Evolutionary conservation across 768 basidiomycete genomes (phyloP), one percentile per base, ranked within the genome.

Genomic region (Pleurotus tuoliensis): DNA sequence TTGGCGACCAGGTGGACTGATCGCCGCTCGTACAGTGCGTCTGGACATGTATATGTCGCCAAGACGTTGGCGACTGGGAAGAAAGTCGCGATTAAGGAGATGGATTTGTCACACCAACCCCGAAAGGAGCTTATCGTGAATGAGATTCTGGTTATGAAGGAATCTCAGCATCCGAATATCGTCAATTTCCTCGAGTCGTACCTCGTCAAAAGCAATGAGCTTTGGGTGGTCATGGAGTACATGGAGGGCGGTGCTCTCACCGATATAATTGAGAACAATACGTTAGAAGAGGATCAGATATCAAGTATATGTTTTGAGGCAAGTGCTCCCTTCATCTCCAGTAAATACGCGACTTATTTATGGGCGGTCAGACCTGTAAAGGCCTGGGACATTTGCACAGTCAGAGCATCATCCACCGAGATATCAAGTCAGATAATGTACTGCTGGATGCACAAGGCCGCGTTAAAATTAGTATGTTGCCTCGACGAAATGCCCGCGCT

Each of bases 141-240:
- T 64, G 94, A 98, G 72, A 98, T 97, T 63, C 77, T 98, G 59
- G 97, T 99, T 63, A 98, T 99, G 96, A 96, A 94, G 70, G 97
- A 95, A 71, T 94, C 92, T 24, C 92, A 94, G 60, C 94, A 97
- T 69, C 92, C 94, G 27, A 98, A 97, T 66, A 95, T 98, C 57
- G 94, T 98, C 76, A 96, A 96, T 73, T 98, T 92, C 73, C 73
- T 96, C 41, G 91, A 96, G 5, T 84, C 91, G 20, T 97, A 94
- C 71, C 82, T 98, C 44, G 84, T 97, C 53, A 90, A 89, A 73
- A 87, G 78, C 68, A 88, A 81, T 52, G 94, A 96, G 67, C 82
- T 97, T 20, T 98, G 94, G 94, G 94, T 97, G 44, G 94, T 96
- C 57, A 98, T 96, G 94, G 94, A 98, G 74, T 96, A 92, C 67